These are phyloP conservation scores for Phycomyces nitens DNA, from an alignment of 192 early-diverging fungal genomes.

Conservation along the genomic window DNA sequence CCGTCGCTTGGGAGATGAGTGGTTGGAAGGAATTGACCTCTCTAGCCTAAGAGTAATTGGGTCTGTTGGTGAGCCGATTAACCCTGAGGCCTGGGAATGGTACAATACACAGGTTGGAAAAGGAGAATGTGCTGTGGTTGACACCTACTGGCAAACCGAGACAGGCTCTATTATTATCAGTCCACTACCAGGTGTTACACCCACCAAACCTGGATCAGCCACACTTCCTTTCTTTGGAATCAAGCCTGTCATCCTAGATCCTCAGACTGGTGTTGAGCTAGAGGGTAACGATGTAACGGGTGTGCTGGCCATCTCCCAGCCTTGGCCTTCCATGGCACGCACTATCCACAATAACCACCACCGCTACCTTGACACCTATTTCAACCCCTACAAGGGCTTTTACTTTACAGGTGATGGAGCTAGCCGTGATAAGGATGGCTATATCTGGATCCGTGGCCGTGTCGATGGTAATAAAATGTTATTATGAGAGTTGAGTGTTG, in stretches of 20 bases:
- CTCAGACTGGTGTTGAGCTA: constrained; percentile 78
- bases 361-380: constrained; percentile 89
- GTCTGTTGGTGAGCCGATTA: constrained; percentile 95
- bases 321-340: constrained; percentile 90
- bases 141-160: constrained; percentile 95
- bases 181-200: constrained; percentile 80
- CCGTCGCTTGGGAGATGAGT: constrained; percentile 76
- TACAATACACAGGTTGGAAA: constrained; percentile 90
- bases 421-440: constrained; percentile 86
- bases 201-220: constrained; percentile 92
- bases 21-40: constrained; percentile 74
- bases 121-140: constrained; percentile 82
- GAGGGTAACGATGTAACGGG: constrained; percentile 80
- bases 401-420: constrained; percentile 98
- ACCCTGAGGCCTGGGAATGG: constrained; percentile 96
- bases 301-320: constrained; percentile 82
- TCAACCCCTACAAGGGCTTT: constrained; percentile 86
- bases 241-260: constrained; percentile 79
- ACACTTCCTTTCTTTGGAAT: constrained; percentile 97
- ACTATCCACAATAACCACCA: constrained; percentile 88
- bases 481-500: no score
- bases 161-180: constrained; percentile 91
- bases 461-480: constrained; percentile 49
- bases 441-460: constrained; percentile 93
- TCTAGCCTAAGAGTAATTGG: constrained; percentile 87